Evolutionary conservation across 805 yeast genomes (phyloP).

Genomic region (Tetrapisispora fleetii): DNA sequence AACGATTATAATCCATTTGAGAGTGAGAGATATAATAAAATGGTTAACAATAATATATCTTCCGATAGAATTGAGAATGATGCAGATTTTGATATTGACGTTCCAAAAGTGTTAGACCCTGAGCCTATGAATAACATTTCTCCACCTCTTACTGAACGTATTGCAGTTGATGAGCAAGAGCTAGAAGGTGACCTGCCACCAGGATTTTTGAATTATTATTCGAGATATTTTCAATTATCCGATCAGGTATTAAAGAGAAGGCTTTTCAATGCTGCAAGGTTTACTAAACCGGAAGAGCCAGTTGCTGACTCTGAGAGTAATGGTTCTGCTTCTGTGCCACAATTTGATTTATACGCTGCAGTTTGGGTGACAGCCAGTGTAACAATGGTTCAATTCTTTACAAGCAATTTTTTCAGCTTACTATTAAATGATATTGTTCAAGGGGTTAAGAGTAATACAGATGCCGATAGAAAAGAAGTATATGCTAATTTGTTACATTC

Average conservation of each 20-base stretch:
- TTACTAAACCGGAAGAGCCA: constrained; percentile 12
- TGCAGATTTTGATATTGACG: constrained; percentile 1
- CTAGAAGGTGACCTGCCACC: constrained; percentile 9
- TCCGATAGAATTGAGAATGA: neutral
- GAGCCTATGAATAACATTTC: neutral
- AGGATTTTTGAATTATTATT: constrained; percentile 20
- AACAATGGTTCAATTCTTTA: constrained; percentile 61
- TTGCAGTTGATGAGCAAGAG: constrained; percentile 2
- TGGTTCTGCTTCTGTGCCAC: constrained; percentile 29
- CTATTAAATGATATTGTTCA: constrained; percentile 46
- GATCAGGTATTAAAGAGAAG: constrained; percentile 10
- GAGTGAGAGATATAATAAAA: neutral
- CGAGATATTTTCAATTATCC: constrained; percentile 17
- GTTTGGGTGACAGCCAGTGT: constrained; percentile 85
- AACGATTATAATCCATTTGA: constrained; percentile 18
- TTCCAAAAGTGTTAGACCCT: constrained; percentile 1
- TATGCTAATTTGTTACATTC: constrained; percentile 59
- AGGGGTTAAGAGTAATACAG: constrained; percentile 25
- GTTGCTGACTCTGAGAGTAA: constrained; percentile 9
- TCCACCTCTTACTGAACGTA: neutral
- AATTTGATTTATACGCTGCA: constrained; percentile 70
- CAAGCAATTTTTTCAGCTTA: constrained; percentile 59
- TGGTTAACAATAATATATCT: neutral
- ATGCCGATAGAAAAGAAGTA: constrained; percentile 43
- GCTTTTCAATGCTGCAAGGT: constrained; percentile 6